These are phyloP conservation scores for Mitragyna speciosa DNA, from an alignment of 257 asterid genomes.

Conservation along the genomic window DNA sequence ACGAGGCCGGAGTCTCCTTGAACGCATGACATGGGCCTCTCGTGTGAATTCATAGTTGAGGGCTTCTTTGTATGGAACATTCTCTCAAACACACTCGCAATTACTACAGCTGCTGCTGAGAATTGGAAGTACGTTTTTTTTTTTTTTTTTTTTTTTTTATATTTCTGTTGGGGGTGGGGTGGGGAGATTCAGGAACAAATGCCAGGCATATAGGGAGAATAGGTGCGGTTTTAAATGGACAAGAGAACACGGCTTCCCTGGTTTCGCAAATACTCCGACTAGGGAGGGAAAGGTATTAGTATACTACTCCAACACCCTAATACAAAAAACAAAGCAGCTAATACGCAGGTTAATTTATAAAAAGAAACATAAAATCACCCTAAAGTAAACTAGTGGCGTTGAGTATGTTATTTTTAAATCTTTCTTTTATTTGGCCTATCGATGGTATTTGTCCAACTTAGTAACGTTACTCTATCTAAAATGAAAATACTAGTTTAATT, in stretches of 20 bases:
- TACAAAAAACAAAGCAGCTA: no score
- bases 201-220: not conserved
- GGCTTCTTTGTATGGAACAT: conserved; percentile 48
- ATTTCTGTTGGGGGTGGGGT: not conserved
- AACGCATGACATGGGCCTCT: conserved; percentile 40
- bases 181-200: not conserved
- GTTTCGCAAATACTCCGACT: not conserved
- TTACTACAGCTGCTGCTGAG: not conserved
- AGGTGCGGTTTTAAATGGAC: conserved; percentile 1
- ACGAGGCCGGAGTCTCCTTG: conserved; percentile 86
- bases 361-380: not conserved
- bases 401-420: not conserved
- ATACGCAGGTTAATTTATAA: no score
- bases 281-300: no score
- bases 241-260: not conserved
- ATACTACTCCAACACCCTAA: no score
- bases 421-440: not conserved
- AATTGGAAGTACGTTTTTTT: not conserved
- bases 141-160: not conserved
- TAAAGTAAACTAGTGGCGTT: no score
- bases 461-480: no score
- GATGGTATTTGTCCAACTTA: not conserved
- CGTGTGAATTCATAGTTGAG: conserved; percentile 34
- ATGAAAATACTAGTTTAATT: no score
- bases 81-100: not conserved